Evolutionary conservation across 108 stramenopile genomes (phyloP), one percentile per base, ranked within the genome.

Genomic region (Skeletonema marinoi): DNA sequence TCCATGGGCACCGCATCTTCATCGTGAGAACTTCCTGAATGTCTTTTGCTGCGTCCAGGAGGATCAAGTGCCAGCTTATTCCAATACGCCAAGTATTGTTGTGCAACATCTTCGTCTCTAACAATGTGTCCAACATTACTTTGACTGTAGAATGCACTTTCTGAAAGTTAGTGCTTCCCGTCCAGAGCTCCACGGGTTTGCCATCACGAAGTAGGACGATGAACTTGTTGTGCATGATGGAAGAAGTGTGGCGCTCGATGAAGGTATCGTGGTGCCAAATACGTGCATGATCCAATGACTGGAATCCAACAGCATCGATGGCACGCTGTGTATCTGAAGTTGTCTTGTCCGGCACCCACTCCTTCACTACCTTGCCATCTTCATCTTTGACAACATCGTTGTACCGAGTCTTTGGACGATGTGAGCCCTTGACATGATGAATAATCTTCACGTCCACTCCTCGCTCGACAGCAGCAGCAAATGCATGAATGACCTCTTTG

Each of bases 221-320:
- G 75, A 82, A 82, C 32, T 82, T 82, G 51, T 82, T 82, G 33
- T 82, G 81, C 81, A 82, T 82, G 32, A 82, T 36, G 38, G 74
- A 70, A 3, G 74, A 65, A 41, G 70, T 75, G 54, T 82, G 81
- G 17, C 81, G 74, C 67, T 82, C 81, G 21, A 82, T 76, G 51
- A 82, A 82, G 4, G 81, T 82, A 33, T 72, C 60, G 32, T 75
- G 59, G 19, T 82, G 81, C 81, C 81, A 82, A 42, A 46, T 71
- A 8, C 67, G 62, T 2, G 74, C 81, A 68, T 44, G 9, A 13
- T 75, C 66, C 66, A 71, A 68, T 31, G 74, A 72, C 2, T 54
- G 39, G 41, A 82, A 82, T 21, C 68, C 66, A 54, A 82, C 71
- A 62, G 64, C 63, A 29, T 56, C 41, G 9, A 82, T 82, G 16